Conservation (phyloP, 306 rosid species). For the Cucurbita moschata region DNA sequence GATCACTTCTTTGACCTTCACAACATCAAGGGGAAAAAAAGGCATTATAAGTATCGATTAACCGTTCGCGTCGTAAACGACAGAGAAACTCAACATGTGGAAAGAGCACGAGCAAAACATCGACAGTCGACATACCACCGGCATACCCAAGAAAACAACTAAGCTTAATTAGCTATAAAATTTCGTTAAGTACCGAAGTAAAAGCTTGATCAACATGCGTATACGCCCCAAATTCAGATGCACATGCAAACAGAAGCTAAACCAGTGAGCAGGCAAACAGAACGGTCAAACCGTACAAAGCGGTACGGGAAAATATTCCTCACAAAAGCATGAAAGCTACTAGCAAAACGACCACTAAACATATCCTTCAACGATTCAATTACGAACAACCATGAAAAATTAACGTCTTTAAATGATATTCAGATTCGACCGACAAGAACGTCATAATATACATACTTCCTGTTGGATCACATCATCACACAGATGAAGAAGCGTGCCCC, state of each 20-base stretch:
- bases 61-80: not conserved
- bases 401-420: too few relatives aligned
- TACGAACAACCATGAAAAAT: not conserved
- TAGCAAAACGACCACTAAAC: not conserved
- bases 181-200: not conserved
- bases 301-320: not conserved
- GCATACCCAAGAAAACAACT: not conserved
- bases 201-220: not conserved
- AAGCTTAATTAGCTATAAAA: not conserved
- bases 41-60: not conserved
- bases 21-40: slow-evolving; percentile 13
- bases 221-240: not conserved
- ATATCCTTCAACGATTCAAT: not conserved
- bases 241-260: not conserved
- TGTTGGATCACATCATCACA: slow-evolving; percentile 98
- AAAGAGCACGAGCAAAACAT: not conserved
- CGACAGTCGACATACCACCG: not conserved
- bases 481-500: slow-evolving; percentile 96
- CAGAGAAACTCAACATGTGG: not conserved
- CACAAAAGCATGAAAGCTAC: not conserved
- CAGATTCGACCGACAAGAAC: too few relatives aligned
- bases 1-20: slow-evolving; percentile 89
- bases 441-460: slow-evolving; percentile 42
- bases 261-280: not conserved
- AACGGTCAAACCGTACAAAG: not conserved